Percentiles rank a stretch among this genome's conserved stretches.
Evolutionary conservation across 805 yeast genomes (phyloP).

Genomic region (Vanderwaltozyma verrucispora): DNA sequence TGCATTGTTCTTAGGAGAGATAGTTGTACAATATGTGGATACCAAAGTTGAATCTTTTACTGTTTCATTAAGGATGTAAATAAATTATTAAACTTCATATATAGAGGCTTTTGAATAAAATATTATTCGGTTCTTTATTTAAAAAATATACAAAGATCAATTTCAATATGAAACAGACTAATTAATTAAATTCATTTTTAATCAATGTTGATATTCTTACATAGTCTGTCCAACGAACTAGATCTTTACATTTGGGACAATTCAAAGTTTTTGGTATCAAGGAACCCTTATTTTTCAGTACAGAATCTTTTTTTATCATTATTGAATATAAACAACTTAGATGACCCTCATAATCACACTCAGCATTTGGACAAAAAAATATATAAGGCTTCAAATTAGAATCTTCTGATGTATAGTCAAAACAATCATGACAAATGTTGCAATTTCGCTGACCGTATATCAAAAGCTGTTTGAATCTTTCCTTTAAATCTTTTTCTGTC

Average conservation of each 20-base stretch:
- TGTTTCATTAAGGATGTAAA: too few species aligned
- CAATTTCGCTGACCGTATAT: constrained; percentile 24
- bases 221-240: not conserved
- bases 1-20: too few species aligned
- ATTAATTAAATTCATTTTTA: too few species aligned
- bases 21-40: too few species aligned
- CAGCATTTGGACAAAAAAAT: constrained; percentile 26
- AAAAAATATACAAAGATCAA: too few species aligned
- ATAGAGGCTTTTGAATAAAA: too few species aligned
- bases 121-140: too few species aligned
- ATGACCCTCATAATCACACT: constrained; percentile 31
- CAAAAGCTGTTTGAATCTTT: constrained; percentile 13
- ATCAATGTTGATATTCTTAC: not conserved
- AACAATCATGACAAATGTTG: constrained; percentile 20
- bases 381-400: constrained; percentile 24
- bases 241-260: not conserved
- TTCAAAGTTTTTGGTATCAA: too few species aligned
- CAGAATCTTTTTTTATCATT: constrained; percentile 11
- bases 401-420: constrained; percentile 30
- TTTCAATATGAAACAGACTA: too few species aligned
- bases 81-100: too few species aligned
- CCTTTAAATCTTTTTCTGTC: constrained; percentile 7
- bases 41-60: too few species aligned
- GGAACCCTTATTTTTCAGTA: not conserved
- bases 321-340: constrained; percentile 31